Evolutionary conservation across 352 stramenopile species (phyloP).

Genomic region (Globisporangium middletonii): DNA sequence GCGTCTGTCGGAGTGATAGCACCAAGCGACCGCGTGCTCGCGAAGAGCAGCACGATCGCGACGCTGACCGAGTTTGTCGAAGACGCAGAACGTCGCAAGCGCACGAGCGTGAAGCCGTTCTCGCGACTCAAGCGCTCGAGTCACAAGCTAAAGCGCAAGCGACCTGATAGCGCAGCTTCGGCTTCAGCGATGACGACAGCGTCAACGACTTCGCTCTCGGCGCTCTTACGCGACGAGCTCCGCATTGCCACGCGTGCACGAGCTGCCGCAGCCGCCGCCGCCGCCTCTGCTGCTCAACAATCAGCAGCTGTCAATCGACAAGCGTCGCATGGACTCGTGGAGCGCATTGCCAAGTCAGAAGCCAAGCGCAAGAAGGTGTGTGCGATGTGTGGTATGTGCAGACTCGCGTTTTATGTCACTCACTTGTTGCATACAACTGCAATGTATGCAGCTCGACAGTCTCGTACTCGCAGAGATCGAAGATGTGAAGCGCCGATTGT

Average conservation of each 20-base stretch:
- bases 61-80: conserved; percentile 24
- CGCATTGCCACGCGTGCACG: conserved; percentile 13
- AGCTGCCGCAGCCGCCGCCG: neutral
- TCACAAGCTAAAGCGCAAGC: too few species aligned
- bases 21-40: neutral
- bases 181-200: neutral
- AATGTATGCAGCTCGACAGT: conserved; percentile 35
- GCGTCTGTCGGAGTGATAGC: neutral
- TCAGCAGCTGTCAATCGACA: neutral
- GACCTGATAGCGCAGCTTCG: neutral
- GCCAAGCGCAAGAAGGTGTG: conserved; percentile 59
- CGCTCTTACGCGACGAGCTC: conserved; percentile 32
- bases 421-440: too few species aligned
- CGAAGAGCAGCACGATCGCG: conserved; percentile 12
- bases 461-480: conserved; percentile 58
- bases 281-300: too few species aligned
- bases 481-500: conserved; percentile 58
- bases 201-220: conserved; percentile 23
- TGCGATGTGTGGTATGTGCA: neutral
- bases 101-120: conserved; percentile 2
- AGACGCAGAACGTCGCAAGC: conserved; percentile 29
- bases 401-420: neutral
- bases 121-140: neutral
- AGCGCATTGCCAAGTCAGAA: conserved; percentile 36
- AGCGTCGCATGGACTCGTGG: conserved; percentile 30